Percentiles rank a stretch among this genome's conserved stretches.
phyloP scores from a whole-genome alignment of 23 red algal species.

The Gracilaria gracilis region DNA sequence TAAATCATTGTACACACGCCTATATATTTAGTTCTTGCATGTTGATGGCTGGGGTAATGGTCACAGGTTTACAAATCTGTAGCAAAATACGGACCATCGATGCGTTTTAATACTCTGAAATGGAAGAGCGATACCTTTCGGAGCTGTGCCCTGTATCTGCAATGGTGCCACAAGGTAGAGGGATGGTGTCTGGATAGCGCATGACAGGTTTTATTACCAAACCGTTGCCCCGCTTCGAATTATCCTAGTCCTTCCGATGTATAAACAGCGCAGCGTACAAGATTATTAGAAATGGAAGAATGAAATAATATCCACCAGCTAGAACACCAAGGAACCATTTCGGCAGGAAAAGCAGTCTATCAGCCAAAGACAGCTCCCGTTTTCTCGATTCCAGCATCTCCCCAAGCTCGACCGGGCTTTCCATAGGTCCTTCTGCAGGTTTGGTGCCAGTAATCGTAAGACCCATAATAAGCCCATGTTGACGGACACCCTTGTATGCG shows the following conservation, averaged over 20 bases:
- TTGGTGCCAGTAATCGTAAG: slow-evolving; percentile 89
- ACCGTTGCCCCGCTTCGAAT: background rate
- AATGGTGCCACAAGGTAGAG: background rate
- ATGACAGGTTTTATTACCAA: background rate
- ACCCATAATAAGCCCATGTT: slow-evolving; percentile 98
- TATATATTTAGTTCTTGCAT: no score
- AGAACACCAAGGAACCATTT: slow-evolving; percentile 84
- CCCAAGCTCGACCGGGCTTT: slow-evolving; percentile 75
- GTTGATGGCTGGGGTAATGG: no score
- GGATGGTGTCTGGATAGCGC: background rate
- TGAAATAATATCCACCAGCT: slow-evolving; percentile 96
- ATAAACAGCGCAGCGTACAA: slow-evolving; percentile 95
- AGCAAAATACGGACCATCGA: background rate
- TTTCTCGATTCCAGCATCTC: slow-evolving; percentile 86
- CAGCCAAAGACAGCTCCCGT: slow-evolving; percentile 48
- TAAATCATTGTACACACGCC: background rate
- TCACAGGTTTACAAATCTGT: background rate
- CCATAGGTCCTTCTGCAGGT: slow-evolving; percentile 65
- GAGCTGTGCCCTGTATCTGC: background rate
- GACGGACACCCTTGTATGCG: slow-evolving; percentile 95
- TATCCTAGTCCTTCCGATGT: slow-evolving; percentile 34
- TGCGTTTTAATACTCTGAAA: background rate
- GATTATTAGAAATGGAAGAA: slow-evolving; percentile 95
- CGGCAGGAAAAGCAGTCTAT: slow-evolving; percentile 84
- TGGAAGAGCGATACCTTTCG: background rate